Percentiles rank a stretch among this genome's conserved stretches.
Conservation (phyloP, 192 early-diverging fungal genomes). For the Coemansia sp. region DNA sequence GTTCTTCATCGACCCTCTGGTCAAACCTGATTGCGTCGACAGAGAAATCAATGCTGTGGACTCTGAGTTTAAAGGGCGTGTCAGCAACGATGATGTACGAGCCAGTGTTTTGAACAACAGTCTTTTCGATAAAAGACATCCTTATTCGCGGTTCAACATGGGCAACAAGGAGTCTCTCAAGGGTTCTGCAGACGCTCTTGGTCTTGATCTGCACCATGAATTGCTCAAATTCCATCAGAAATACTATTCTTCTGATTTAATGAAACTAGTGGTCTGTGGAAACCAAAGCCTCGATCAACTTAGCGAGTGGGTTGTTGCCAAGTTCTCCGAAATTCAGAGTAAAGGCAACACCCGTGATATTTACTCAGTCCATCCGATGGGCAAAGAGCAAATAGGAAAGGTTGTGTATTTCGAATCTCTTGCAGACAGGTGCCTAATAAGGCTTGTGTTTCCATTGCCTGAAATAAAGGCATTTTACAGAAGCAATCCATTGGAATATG, state of each 20-base stretch:
- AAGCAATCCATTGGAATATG: not conserved
- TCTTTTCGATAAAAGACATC: slow-evolving; percentile 62
- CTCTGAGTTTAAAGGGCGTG: slow-evolving; percentile 86
- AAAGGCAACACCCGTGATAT: slow-evolving; percentile 61
- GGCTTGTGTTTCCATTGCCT: slow-evolving; percentile 46
- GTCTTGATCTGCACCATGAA: slow-evolving; percentile 73
- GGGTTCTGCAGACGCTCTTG: slow-evolving; percentile 50
- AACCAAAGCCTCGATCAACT: slow-evolving; percentile 76
- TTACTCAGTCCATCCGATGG: slow-evolving; percentile 67
- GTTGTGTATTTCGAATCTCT: slow-evolving; percentile 68
- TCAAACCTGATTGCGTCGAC: slow-evolving; percentile 76
- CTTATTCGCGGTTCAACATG: slow-evolving; percentile 76
- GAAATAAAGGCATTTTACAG: not conserved
- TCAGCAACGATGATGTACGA: slow-evolving; percentile 62
- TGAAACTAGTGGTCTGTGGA: slow-evolving; percentile 85
- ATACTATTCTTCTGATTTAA: slow-evolving; percentile 90
- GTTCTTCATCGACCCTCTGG: slow-evolving; percentile 93
- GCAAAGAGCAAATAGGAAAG: slow-evolving; percentile 64
- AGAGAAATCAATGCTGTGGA: slow-evolving; percentile 89
- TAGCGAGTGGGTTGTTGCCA: slow-evolving; percentile 72
- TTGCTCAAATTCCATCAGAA: slow-evolving; percentile 78
- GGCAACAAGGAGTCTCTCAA: slow-evolving; percentile 82
- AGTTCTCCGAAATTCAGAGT: slow-evolving; percentile 75
- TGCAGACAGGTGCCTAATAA: slow-evolving; percentile 65
- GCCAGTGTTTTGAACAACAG: not conserved